Evolutionary conservation across 805 yeast species (phyloP).

Genomic region (Komagataella ulmi): DNA sequence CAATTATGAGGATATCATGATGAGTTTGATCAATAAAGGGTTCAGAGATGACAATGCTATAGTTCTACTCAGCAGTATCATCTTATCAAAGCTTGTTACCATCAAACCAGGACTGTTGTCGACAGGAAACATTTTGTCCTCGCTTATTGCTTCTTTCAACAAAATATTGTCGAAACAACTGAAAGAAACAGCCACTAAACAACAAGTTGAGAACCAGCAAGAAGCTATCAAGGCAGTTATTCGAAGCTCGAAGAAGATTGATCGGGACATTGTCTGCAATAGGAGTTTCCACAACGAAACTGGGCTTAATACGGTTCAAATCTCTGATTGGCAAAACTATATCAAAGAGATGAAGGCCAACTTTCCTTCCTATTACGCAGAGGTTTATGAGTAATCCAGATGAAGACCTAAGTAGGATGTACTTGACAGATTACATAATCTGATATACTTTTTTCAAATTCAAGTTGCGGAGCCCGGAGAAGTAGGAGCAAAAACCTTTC

Average conservation of each 20-base stretch:
- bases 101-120: conserved; percentile 13
- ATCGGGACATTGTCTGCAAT: conserved; percentile 1
- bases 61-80: conserved; percentile 36
- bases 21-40: conserved; percentile 31
- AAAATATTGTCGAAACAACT: conserved; percentile 32
- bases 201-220: conserved; percentile 45
- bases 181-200: conserved; percentile 52
- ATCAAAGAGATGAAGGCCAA: neutral
- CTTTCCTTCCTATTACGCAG: neutral
- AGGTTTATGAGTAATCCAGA: neutral
- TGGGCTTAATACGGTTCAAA: neutral
- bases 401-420: neutral
- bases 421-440: neutral
- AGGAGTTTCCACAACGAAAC: neutral
- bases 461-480: neutral
- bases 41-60: conserved; percentile 51
- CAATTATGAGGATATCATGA: conserved; percentile 19
- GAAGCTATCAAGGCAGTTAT: conserved; percentile 23
- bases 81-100: conserved; percentile 23
- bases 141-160: conserved; percentile 21
- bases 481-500: neutral
- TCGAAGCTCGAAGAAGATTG: conserved; percentile 15
- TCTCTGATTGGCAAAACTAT: neutral
- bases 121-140: conserved; percentile 5
- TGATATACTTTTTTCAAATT: neutral